Base-by-base conservation (phyloP, 371 early-diverging fungal species). In the Mortierella sp. region DNA sequence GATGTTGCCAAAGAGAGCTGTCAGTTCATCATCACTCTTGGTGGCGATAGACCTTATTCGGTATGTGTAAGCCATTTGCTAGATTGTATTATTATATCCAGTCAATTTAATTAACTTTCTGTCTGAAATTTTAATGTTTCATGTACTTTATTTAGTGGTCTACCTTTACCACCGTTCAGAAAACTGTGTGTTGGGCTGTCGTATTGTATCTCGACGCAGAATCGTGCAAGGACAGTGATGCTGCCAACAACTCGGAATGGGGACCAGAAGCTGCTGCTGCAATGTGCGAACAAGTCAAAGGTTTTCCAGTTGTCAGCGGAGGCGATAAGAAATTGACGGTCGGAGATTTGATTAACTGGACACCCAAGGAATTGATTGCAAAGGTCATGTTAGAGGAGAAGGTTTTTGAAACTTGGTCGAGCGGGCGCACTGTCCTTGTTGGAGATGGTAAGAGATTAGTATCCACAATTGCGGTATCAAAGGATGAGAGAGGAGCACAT, bases 341-440 rank as follows among this genome's bases (percentile, higher is more conserved):
- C 13, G 78, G 78, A 0, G 75, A 78, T 14, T 72, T 82, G n/a
- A 65, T 82, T 52, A 73, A 75, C 10, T 34, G 16, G 31, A 82
- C 82, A 1, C 78, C 82, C 1, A 24, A 70, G 19, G 74, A 68
- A 11, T 19, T 54, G 10, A 78, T 82, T 13, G 78, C 82, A 0
- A 78, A 78, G n/a, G 78, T 82, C 38, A 75, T 75, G 68, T 68
- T 82, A 7, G 82, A 82, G n/a, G 82, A 82, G 13, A 82, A 82
- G 74, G 80, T 76, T n/a, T 82, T 82, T 50, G 47, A 71, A 1
- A 75, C 75, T 6, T 82, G 82, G 82, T 75, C 71, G 47, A 28
- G 38, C 9, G 75, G 82, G 3, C 55, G 82, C 9, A 72, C 78
- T 7, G 82, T 82, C n/a, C 75, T 82, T n/a, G n/a, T 82, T 19